phyloP scores from a whole-genome alignment of 2,329 filamentous ascomycete species.

The Lecanosticta acicola region DNA sequence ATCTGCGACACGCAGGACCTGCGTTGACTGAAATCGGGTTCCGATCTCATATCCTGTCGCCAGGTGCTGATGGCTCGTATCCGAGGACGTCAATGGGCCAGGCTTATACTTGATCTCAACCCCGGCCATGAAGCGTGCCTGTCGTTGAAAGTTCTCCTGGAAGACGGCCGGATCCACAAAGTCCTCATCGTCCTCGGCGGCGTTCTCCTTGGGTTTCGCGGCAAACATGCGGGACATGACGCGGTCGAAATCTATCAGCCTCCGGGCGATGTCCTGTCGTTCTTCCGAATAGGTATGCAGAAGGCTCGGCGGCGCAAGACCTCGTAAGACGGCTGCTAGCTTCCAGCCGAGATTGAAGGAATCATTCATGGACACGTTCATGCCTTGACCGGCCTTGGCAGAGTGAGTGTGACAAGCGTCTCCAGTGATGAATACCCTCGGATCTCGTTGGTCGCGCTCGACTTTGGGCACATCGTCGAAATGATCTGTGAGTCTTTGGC shows the following conservation, averaged over 20 bases:
- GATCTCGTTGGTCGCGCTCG: slow-evolving; percentile 49
- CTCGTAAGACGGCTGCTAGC: slow-evolving; percentile 42
- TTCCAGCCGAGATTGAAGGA: slow-evolving; percentile 56
- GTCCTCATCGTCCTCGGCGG: slow-evolving; percentile 20
- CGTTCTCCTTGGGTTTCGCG: slow-evolving; percentile 31
- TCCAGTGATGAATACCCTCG: slow-evolving; percentile 63
- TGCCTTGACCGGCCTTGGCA: slow-evolving; percentile 64
- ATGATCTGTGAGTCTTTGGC: slow-evolving; percentile 54
- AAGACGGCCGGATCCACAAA: slow-evolving; percentile 32
- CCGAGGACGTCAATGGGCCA: slow-evolving; percentile 21
- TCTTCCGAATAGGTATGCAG: slow-evolving; percentile 51
- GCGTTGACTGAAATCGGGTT: slow-evolving; percentile 30
- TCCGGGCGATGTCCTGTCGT: slow-evolving; percentile 55
- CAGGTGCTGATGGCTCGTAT: slow-evolving; percentile 26
- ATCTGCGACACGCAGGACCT: slow-evolving; percentile 31
- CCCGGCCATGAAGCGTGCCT: slow-evolving; percentile 33
- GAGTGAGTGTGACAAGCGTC: slow-evolving; percentile 54
- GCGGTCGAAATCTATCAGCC: slow-evolving; percentile 55
- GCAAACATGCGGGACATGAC: slow-evolving; percentile 46
- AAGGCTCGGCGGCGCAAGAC: slow-evolving; percentile 28
- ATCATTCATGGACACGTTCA: slow-evolving; percentile 69
- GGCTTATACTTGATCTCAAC: slow-evolving; percentile 28
- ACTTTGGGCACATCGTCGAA: slow-evolving; percentile 57
- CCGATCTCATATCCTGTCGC: slow-evolving; percentile 30
- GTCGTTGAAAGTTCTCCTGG: slow-evolving; percentile 28